Evolutionary conservation across 805 yeast species (phyloP), one percentile per base, ranked within the genome.

Genomic region (Yamadazyma scolyti): DNA sequence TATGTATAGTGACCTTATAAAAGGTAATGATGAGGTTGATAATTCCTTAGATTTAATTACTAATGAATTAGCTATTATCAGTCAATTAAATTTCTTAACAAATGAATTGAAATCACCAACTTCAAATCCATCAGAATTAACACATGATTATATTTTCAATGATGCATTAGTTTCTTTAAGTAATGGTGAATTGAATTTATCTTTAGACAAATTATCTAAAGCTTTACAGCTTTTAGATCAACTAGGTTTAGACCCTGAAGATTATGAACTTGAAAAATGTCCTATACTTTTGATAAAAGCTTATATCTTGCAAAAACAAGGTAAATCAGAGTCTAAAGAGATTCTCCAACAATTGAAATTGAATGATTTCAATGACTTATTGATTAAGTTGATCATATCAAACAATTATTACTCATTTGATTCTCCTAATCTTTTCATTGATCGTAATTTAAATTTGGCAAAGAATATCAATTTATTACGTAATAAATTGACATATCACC

Each of bases 21-120:
- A 52, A 3, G 30, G 51, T 6, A 46, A 57, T 28, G 39, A 38
- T 9, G 48, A 56, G 16, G 59, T 56, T 25, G 73, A 69, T 32
- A 80, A 71, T 42, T 46, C 44, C 14, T 46, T 64, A 21, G 89
- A 81, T 51, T 49, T 79, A 33, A 47, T 63, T 17, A 79, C 79
- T 25, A 82, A 82, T 49, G 83, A 81, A 52, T 67, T 80, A 37
- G 87, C 89, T 3, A 68, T 77, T n/a, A 55, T 74, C 15, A 75
- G 84, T 8, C 83, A 75, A 48, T 50, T 56, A 14, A 54, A 53
- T 23, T 27, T 32, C 18, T 30, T 31, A 13, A 31, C 18, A 16
- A 28, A 29, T 20, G 23, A 36, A 19, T 12, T 20, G 13, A 25
- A 23, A 10, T 19, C 20, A 10, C 32, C 39, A 4, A 14, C 23